Evolutionary conservation across 305 asterid species (phyloP), one percentile per base, ranked within the genome.

Genomic region (Rubia tinctorum): DNA sequence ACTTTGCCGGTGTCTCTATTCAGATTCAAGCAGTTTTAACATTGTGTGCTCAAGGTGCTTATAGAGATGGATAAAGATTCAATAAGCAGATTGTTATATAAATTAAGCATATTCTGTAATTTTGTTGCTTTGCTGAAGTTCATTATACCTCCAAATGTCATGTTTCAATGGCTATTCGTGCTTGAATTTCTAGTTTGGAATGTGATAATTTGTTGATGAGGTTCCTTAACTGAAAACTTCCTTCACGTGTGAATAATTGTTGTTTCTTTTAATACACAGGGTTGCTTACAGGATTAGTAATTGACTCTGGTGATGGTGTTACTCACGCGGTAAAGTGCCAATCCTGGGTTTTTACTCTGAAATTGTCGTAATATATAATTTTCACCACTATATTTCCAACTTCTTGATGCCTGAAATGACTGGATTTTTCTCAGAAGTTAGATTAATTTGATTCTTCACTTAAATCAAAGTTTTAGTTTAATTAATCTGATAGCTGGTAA

Each of bases 221-320:
- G 18, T 47, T 45, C 17, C 34, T 22, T 20, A 61, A 39, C 15
- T 45, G 4, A 13, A 39, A 70, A 72, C 12, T 79, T 73, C 55
- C 20, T 7, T 12, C 37, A 64, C 65, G 25, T 63, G 42, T 62
- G 71, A 72, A 42, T 80, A 59, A 70, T 79, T 69, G 76, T 74
- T 64, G 60, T 72, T 69, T 63, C 77, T 77, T 77, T 83, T 73
- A 64, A 67, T 71, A 71, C 77, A 76, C 90, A 94, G 99, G 99
- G 77, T 83, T 94, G 87, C 91, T 94, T 81, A 94, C 99, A 3
- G 97, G 97, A 68, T 90, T 94, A 44, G 97, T 94, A 71, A 94
- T 91, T 71, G 99, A 94, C 80, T 91, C 99, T 68, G 97, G 97
- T 15, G 99, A 94, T 79, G 99, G 99, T 75, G 99, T 91, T 81